Conservation (phyloP, 352 stramenopile genomes). For the Globisporangium megalacanthum region DNA sequence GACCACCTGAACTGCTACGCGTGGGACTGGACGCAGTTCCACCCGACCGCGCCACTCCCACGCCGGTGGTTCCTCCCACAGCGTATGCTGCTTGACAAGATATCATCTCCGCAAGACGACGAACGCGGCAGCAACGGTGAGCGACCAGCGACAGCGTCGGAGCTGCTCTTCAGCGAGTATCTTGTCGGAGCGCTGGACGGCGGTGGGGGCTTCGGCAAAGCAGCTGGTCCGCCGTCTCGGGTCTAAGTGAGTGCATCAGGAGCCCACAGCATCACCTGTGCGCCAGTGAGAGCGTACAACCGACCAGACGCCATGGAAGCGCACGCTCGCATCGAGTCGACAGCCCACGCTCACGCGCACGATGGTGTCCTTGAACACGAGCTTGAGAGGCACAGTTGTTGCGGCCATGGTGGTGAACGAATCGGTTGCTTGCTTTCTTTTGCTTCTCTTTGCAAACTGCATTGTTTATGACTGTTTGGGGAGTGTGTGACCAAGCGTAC, state of each 20-base stretch:
- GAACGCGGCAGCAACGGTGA: conserved; percentile 6
- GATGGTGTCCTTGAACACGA: conserved; percentile 71
- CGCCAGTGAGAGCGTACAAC: too few relatives aligned
- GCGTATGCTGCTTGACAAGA: conserved; percentile 35
- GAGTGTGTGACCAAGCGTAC: too few relatives aligned
- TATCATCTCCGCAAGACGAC: conserved; percentile 2
- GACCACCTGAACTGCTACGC: conserved; percentile 45
- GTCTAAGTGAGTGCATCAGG: background rate
- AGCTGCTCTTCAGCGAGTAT: conserved; percentile 32
- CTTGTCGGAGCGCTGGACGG: conserved; percentile 44
- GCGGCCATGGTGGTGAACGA: background rate
- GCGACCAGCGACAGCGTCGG: background rate
- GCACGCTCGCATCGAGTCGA: too few relatives aligned
- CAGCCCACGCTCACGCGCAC: conserved; percentile 62
- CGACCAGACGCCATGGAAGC: too few relatives aligned
- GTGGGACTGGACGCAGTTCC: conserved; percentile 34
- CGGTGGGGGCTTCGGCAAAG: conserved; percentile 33
- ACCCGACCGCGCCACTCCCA: conserved; percentile 7
- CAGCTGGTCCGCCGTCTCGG: conserved; percentile 14
- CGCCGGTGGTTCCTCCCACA: conserved; percentile 35
- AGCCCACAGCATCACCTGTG: too few relatives aligned
- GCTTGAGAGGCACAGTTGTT: conserved; percentile 62
- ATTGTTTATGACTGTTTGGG: too few relatives aligned
- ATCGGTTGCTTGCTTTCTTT: background rate
- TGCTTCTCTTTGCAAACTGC: background rate